Conservation (phyloP, 23 red algal genomes). For the Gracilaria vermiculophylla region DNA sequence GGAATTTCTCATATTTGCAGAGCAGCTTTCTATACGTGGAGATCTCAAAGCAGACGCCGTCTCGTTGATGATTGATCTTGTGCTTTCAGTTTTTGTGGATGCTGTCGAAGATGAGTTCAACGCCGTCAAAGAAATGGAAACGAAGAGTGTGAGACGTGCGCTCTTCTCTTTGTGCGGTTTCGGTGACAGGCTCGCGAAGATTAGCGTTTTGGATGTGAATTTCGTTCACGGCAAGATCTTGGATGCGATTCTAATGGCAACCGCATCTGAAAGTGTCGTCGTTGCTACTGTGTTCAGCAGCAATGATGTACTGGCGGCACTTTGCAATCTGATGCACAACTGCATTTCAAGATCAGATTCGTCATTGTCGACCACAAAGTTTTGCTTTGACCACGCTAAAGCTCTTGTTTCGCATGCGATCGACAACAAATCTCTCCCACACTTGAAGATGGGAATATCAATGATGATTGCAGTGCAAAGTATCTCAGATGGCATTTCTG, state of each 20-base stretch:
- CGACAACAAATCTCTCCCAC: not conserved
- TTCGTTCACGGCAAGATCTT: conserved; percentile 5
- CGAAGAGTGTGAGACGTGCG: conserved; percentile 19
- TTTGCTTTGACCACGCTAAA: not conserved
- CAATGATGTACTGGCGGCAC: not conserved
- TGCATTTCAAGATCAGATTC: conserved; percentile 12
- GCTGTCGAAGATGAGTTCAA: conserved; percentile 6
- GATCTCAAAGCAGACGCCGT: not conserved
- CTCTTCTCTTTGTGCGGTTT: not conserved
- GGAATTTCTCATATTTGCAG: conserved; percentile 40
- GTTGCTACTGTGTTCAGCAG: conserved; percentile 7
- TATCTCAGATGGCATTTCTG: not conserved
- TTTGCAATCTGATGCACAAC: not conserved
- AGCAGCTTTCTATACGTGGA: not conserved
- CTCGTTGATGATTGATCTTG: conserved; percentile 1
- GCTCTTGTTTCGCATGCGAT: not conserved
- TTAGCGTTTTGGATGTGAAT: not conserved
- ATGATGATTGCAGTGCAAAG: not conserved
- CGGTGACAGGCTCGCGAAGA: not conserved
- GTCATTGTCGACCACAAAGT: not conserved
- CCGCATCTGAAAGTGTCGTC: not conserved
- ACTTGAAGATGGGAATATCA: conserved; percentile 11
- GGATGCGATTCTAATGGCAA: not conserved
- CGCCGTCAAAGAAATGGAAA: conserved; percentile 7
- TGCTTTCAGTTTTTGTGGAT: not conserved